These are phyloP conservation scores for Sugiyamaella japonica DNA, from an alignment of 1,139 yeast genomes.

Conservation along the genomic window DNA sequence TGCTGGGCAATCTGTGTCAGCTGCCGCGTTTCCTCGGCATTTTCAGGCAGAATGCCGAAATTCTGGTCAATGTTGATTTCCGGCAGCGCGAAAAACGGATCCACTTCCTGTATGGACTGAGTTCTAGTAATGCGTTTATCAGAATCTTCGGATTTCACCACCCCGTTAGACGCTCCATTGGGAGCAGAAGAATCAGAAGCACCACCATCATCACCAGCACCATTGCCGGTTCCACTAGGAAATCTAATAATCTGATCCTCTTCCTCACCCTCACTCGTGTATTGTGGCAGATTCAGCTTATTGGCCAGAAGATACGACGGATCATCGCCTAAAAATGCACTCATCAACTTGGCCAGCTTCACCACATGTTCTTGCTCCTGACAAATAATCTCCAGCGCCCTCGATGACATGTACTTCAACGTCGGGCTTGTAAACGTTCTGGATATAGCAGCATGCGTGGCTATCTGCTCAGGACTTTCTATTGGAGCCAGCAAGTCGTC, in stretches of 20 bases:
- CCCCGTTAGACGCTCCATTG: slow-evolving; percentile 14
- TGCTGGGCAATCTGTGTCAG: slow-evolving; percentile 72
- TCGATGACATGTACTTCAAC: slow-evolving; percentile 58
- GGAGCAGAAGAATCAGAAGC: not conserved
- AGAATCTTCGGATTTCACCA: slow-evolving; percentile 17
- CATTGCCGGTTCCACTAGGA: not conserved
- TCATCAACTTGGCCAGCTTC: slow-evolving; percentile 67
- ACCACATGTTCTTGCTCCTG: slow-evolving; percentile 76
- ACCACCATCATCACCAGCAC: not conserved
- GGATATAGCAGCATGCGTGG: slow-evolving; percentile 67
- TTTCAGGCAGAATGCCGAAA: slow-evolving; percentile 49
- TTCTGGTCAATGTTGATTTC: slow-evolving; percentile 48
- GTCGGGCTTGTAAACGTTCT: slow-evolving; percentile 60
- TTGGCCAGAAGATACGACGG: slow-evolving; percentile 66
- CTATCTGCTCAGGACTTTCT: slow-evolving; percentile 75
- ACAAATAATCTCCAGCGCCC: slow-evolving; percentile 74
- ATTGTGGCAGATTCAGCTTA: slow-evolving; percentile 57
- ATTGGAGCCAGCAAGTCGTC: slow-evolving; percentile 73
- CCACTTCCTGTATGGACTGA: slow-evolving; percentile 43
- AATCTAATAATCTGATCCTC: slow-evolving; percentile 13
- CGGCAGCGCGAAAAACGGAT: slow-evolving; percentile 69
- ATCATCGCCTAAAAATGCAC: slow-evolving; percentile 83
- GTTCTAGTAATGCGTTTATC: slow-evolving; percentile 42
- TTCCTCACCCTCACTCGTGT: slow-evolving; percentile 33
- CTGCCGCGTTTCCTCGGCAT: slow-evolving; percentile 65